Conservation (phyloP, 306 rosid genomes). For the Ammopiptanthus mongolicus region DNA sequence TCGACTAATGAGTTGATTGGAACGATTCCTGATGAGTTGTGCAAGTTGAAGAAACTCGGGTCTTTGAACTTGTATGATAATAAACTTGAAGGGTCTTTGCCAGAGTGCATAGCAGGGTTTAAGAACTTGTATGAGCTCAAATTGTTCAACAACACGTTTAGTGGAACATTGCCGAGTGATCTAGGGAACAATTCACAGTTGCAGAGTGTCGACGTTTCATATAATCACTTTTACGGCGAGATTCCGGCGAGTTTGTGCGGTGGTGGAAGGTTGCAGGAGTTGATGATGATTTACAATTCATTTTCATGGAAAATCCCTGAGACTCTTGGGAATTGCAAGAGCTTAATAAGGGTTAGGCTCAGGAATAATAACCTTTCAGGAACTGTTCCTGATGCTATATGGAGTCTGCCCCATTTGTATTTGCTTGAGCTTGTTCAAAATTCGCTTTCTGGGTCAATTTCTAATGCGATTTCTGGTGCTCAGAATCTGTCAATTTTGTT, state of each 20-base stretch:
- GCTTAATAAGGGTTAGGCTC: conserved; percentile 51
- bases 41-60: conserved; percentile 39
- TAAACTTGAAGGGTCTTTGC: conserved; percentile 49
- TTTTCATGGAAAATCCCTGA: conserved; percentile 61
- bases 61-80: conserved; percentile 46
- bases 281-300: conserved; percentile 51
- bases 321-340: conserved; percentile 47
- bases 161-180: conserved; percentile 45
- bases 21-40: conserved; percentile 50
- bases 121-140: conserved; percentile 45
- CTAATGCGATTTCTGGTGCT: conserved; percentile 46
- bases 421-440: conserved; percentile 54
- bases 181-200: conserved; percentile 55
- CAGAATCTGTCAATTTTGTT: conserved; percentile 45
- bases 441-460: conserved; percentile 56
- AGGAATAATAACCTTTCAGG: conserved; percentile 65
- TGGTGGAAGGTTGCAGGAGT: conserved; percentile 32
- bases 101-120: conserved; percentile 39
- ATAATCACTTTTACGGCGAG: conserved; percentile 47
- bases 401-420: conserved; percentile 62
- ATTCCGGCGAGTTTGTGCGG: conserved; percentile 54
- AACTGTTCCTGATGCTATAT: conserved; percentile 49
- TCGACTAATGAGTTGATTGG: conserved; percentile 58
- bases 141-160: conserved; percentile 57
- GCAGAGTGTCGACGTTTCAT: conserved; percentile 47